Base-by-base conservation (phyloP, 192 early-diverging fungal species). In the Ambispora gerdemannii region DNA sequence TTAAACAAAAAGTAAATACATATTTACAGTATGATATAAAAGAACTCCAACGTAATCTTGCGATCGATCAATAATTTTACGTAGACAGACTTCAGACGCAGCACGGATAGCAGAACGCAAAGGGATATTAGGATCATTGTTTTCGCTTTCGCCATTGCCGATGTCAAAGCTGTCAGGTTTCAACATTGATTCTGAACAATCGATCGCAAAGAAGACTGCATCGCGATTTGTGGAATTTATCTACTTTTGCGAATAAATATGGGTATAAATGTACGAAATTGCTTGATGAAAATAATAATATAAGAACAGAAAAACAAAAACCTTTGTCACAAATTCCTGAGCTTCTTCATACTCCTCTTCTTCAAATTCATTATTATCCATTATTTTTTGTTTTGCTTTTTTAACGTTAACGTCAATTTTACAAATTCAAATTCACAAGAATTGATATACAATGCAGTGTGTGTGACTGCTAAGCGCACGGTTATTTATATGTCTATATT, bases 191-290 rank as follows among this genome's bases (percentile, higher is more conserved):
- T 69, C 68, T 13, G 80, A 76, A 32, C 76, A 81, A 61, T 85
- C 81, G 32, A 85, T 81, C 4, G 81, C 80, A 63, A 85, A 83
- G 7, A 85, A 69, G 52, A 82, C 77, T 28, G 81, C 78, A 47
- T 85, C 84, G 2, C 81, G 72, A 59, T 74, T 81, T 4, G 19
- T 61, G 3, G 22, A 22, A 15, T 22, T 35, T 3, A 60, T 20
- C n/a, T n/a, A n/a, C 67, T 74, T n/a, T n/a, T 33, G n/a, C 35
- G 63, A 53, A 17, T n/a, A n/a, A 28, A 70, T 19, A n/a, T n/a
- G n/a, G 24, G 24, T 51, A 35, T 19, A n/a, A n/a, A n/a, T n/a
- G n/a, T 31, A 28, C 15, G 15, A 1, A 24, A 58, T 20, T 58
- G 28, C 24, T 13, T 30, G 24, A 28, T 58, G 11, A 20, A 20